A percentile compares a stretch with the other conserved stretches of the same genome.
Conservation (phyloP, 2,329 filamentous ascomycete species). For the Pestalotiopsis sp. region DNA sequence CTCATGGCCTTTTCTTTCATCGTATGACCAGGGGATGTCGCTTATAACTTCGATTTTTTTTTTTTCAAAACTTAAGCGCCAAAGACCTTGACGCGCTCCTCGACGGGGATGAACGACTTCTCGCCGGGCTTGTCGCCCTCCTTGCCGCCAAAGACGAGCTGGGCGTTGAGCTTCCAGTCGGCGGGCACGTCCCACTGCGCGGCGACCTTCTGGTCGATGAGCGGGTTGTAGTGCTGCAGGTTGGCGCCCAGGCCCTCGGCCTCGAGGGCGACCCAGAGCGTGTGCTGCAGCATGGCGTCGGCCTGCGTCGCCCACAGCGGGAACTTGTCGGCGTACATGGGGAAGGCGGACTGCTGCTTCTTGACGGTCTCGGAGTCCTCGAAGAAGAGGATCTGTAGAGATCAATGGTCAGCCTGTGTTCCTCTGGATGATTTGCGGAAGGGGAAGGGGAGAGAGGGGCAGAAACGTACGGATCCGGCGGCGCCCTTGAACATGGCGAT, state of each 20-base stretch:
- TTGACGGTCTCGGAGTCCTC: slow-evolving; percentile 72
- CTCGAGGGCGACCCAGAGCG: slow-evolving; percentile 80
- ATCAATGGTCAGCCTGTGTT: no score
- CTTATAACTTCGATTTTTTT: no score
- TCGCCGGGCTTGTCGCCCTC: slow-evolving; percentile 53
- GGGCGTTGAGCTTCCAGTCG: slow-evolving; percentile 77
- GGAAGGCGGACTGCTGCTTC: slow-evolving; percentile 67
- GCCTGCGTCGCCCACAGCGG: slow-evolving; percentile 75
- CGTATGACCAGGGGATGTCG: no score
- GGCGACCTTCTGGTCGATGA: slow-evolving; percentile 74
- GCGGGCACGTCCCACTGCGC: slow-evolving; percentile 69
- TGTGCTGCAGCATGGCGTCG: slow-evolving; percentile 80
- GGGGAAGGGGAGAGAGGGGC: no score
- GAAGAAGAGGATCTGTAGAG: slow-evolving; percentile 74
- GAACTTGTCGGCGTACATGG: slow-evolving; percentile 79
- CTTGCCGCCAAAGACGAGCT: slow-evolving; percentile 80
- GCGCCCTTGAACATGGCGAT: slow-evolving; percentile 63
- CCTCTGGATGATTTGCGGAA: no score
- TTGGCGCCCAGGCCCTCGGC: slow-evolving; percentile 84
- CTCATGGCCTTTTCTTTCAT: not conserved
- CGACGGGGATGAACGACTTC: slow-evolving; percentile 66
- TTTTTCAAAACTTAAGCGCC: slow-evolving; percentile 42
- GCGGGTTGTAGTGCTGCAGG: slow-evolving; percentile 91
- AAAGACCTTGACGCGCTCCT: slow-evolving; percentile 68
- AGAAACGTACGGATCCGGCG: slow-evolving; percentile 70